Evolutionary conservation across 2,329 filamentous ascomycete species (phyloP).

Genomic region (Neopestalotiopsis sp.): DNA sequence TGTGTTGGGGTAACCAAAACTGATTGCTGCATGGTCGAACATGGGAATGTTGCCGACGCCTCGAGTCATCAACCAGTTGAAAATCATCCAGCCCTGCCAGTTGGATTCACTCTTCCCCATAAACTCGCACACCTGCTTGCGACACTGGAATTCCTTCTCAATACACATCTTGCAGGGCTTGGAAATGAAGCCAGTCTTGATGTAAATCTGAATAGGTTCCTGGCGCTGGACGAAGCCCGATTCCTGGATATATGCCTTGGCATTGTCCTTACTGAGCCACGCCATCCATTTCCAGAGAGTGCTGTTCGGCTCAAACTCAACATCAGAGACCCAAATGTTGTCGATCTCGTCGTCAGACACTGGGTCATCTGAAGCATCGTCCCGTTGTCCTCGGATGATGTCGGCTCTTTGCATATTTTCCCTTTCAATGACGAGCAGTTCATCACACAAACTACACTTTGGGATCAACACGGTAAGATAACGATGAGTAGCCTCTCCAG

Average conservation of each 20-base stretch:
- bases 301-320: constrained; percentile 27
- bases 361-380: constrained; percentile 4
- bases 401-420: neutral
- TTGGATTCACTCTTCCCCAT: constrained; percentile 11
- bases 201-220: constrained; percentile 14
- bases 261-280: neutral
- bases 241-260: neutral
- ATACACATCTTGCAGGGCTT: constrained; percentile 28
- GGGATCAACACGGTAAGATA: constrained; percentile 28
- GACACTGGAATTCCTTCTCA: constrained; percentile 25
- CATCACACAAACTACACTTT: constrained; percentile 27
- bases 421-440: constrained; percentile 13
- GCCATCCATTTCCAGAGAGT: constrained; percentile 27
- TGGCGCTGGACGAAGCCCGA: neutral
- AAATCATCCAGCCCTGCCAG: constrained; percentile 26
- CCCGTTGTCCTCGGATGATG: neutral
- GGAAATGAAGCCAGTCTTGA: constrained; percentile 27
- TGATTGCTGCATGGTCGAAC: constrained; percentile 24
- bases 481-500: constrained; percentile 5
- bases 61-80: constrained; percentile 27
- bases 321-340: constrained; percentile 22
- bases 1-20: constrained; percentile 20
- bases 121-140: constrained; percentile 21
- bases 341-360: neutral
- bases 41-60: constrained; percentile 22